Base-by-base conservation (phyloP, 805 yeast genomes). In the Candida nitratophila region DNA sequence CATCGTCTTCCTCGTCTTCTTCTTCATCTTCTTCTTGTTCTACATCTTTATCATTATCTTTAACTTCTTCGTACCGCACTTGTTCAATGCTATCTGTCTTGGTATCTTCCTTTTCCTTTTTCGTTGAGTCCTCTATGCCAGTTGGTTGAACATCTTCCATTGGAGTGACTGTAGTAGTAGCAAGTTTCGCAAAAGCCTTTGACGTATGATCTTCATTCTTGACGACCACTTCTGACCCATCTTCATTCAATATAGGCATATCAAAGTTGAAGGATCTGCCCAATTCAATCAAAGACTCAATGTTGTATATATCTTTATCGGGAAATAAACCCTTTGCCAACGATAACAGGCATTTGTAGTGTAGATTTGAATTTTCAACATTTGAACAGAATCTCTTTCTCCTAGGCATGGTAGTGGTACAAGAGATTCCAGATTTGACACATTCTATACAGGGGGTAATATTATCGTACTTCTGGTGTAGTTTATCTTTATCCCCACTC, bases 281-380 rank as follows among this genome's bases (percentile, higher is more conserved):
- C 17, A 69, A 47, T 24, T 64, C 67, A 16, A 66, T 61, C 35
- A 74, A 46, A 22, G 64, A 69, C 35, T 70, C 71, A 33, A 71
- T 65, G 44, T 64, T 69, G 49, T 68, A 66, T 26, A 68, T 61
- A 47, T 73, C 77, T 17, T 64, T 57, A 40, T 70, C 70, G 0
- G 77, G 77, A 46, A 68, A 70, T 4, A 73, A 51, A 0, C 71
- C 72, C 9, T 62, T 56, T 2, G 71, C 65, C 21, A 73, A 47
- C 14, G 64, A 56, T 29, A 64, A 41, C 7, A 73, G 55, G 35
- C 73, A 68, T 47, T 65, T 68, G 47, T 72, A 71, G 50, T 73
- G 77, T 9, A 65, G 50, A 0, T 69, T 65, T 20, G 71, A 57
- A 46, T 71, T 68, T 47, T 70, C 73, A 5, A 68, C 57, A 1